These are phyloP conservation scores for Syncephalastrum sp. DNA, from an alignment of 371 early-diverging fungal species.

Conservation along the genomic window DNA sequence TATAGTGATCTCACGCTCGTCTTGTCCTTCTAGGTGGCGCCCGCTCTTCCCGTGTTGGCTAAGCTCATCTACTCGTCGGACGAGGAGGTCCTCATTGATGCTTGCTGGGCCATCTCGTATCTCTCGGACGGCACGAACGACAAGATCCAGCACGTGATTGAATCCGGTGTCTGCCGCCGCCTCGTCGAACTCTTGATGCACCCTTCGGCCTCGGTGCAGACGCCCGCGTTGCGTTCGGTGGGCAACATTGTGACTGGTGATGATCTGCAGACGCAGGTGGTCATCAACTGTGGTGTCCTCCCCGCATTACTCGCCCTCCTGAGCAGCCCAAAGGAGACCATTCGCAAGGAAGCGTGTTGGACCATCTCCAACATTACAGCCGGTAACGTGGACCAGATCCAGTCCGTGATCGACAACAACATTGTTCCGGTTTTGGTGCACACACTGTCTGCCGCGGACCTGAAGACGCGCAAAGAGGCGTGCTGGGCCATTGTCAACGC, in stretches of 20 bases:
- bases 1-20: neutral
- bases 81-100: conserved; percentile 95
- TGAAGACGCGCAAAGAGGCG: conserved; percentile 98
- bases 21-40: conserved; percentile 56
- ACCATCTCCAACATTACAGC: conserved; percentile 99
- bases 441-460: conserved; percentile 87
- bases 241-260: conserved; percentile 99
- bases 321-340: conserved; percentile 84
- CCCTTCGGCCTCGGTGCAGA: conserved; percentile 84
- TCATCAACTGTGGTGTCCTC: conserved; percentile 91
- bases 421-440: conserved; percentile 93
- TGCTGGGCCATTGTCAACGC: conserved; percentile 99
- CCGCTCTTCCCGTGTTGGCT: conserved; percentile 88
- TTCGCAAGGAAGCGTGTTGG: conserved; percentile 99
- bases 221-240: conserved; percentile 97
- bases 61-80: conserved; percentile 90
- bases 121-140: conserved; percentile 95
- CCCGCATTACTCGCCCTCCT: conserved; percentile 80
- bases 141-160: conserved; percentile 95
- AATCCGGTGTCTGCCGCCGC: conserved; percentile 91
- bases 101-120: conserved; percentile 99
- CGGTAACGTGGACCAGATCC: conserved; percentile 94
- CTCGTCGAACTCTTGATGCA: conserved; percentile 93
- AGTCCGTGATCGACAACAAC: conserved; percentile 92
- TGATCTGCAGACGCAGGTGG: conserved; percentile 95